Conservation (phyloP, 176 grass and related monocot species). For the Aegilops tauschii region DNA sequence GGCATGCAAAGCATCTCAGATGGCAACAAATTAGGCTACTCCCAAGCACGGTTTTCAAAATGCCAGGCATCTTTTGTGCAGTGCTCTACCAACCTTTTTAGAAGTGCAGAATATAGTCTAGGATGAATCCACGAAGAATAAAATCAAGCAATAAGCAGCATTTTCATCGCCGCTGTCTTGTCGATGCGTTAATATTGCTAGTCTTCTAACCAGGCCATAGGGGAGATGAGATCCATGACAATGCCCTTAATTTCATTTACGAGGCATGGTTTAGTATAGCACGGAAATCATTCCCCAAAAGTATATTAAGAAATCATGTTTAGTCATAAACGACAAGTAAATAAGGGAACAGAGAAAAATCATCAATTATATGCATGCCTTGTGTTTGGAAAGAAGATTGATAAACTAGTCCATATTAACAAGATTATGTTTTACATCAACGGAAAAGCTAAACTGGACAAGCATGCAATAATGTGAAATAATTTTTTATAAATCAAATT, state of each 20-base stretch:
- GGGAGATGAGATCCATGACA: background rate
- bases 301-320: background rate
- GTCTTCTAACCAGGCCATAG: background rate
- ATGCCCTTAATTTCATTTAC: background rate
- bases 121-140: background rate
- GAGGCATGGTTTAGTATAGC: background rate
- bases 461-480: conserved; percentile 7
- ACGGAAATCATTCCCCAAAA: background rate
- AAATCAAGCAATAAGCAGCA: background rate
- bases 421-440: background rate
- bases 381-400: background rate
- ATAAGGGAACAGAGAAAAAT: background rate
- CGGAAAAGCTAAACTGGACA: background rate
- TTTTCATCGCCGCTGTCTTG: background rate
- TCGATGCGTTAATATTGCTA: background rate
- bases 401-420: background rate
- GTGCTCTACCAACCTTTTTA: conserved; percentile 15
- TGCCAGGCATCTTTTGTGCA: conserved; percentile 10
- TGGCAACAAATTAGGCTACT: conserved; percentile 27
- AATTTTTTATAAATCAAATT: conserved; percentile 1
- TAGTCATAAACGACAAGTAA: background rate
- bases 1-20: conserved; percentile 26
- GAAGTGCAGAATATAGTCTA: background rate
- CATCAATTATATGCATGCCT: background rate
- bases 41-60: background rate